These are phyloP conservation scores for Auricularia cornea DNA, from an alignment of 768 basidiomycete species.

Conservation along the genomic window DNA sequence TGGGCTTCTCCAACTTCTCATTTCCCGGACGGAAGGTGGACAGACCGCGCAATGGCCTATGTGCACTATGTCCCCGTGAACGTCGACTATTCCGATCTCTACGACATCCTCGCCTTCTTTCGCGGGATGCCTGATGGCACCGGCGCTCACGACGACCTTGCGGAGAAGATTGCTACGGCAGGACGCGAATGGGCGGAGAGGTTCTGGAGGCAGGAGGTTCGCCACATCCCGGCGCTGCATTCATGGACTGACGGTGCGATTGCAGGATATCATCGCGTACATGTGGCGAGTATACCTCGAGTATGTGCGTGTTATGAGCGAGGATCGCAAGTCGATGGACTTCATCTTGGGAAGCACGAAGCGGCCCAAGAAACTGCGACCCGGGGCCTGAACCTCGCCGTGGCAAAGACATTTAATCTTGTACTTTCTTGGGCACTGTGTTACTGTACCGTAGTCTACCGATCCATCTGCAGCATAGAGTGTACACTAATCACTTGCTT, in stretches of 20 bases:
- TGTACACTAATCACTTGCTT: too few relatives aligned
- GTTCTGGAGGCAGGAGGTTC: conserved; percentile 54
- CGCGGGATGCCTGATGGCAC: conserved; percentile 45
- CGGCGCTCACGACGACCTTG: conserved; percentile 49
- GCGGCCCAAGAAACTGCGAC: background rate
- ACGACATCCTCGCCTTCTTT: conserved; percentile 69
- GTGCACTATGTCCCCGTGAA: conserved; percentile 66
- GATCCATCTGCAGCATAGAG: too few relatives aligned
- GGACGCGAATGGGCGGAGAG: conserved; percentile 49
- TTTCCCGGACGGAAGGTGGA: conserved; percentile 31
- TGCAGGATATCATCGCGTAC: background rate
- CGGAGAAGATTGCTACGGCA: conserved; percentile 43
- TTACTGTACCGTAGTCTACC: too few relatives aligned
- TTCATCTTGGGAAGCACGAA: conserved; percentile 1
- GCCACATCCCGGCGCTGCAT: conserved; percentile 33
- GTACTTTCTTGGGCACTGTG: too few relatives aligned
- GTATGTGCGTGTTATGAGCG: conserved; percentile 44
- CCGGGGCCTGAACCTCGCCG: too few relatives aligned
- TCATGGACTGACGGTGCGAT: conserved; percentile 40
- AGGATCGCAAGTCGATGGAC: conserved; percentile 35
- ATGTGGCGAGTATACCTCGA: conserved; percentile 41
- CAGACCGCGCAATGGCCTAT: conserved; percentile 55
- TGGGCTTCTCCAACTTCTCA: background rate
- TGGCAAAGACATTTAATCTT: too few relatives aligned
- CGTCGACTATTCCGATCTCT: conserved; percentile 55